These are phyloP conservation scores for Santalum album DNA, from an alignment of 164 flowering plant genomes.

Conservation along the genomic window DNA sequence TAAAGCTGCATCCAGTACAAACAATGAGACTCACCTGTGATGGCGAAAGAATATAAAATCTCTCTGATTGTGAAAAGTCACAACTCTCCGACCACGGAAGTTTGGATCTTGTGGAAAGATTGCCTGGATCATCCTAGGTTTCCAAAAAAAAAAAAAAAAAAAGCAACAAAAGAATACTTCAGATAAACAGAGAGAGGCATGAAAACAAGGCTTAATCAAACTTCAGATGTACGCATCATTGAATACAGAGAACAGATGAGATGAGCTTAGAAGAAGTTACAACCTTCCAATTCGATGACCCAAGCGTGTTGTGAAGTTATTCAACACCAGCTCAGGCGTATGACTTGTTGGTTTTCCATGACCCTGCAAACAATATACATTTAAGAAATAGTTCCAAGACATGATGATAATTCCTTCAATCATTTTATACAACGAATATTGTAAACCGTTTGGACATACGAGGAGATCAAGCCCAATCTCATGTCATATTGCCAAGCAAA, in stretches of 20 bases:
- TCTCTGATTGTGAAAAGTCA: conserved; percentile 91
- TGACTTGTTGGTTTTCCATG: conserved; percentile 96
- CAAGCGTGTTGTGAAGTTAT: conserved; percentile 77
- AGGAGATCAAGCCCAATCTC: too few relatives aligned
- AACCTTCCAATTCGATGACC: conserved; percentile 94
- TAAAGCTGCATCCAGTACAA: not conserved
- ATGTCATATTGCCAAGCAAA: too few relatives aligned
- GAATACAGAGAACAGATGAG: too few relatives aligned
- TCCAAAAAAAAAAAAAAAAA: not conserved
- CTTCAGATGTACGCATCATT: too few relatives aligned
- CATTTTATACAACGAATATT: not conserved
- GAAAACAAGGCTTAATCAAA: too few relatives aligned
- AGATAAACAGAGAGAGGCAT: too few relatives aligned
- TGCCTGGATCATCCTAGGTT: conserved; percentile 60
- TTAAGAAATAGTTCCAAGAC: not conserved
- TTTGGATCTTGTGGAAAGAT: conserved; percentile 83
- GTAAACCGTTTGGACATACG: too few relatives aligned
- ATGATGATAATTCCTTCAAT: not conserved
- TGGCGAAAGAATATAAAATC: conserved; percentile 93
- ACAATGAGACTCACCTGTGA: conserved; percentile 53
- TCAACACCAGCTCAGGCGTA: conserved; percentile 71
- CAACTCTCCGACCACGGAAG: conserved; percentile 84
- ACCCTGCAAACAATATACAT: conserved; percentile 35
- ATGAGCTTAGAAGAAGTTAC: too few relatives aligned
- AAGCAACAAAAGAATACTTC: not conserved